phyloP scores from a whole-genome alignment of 495 filamentous ascomycete genomes.

The Glarea lozoyensis region DNA sequence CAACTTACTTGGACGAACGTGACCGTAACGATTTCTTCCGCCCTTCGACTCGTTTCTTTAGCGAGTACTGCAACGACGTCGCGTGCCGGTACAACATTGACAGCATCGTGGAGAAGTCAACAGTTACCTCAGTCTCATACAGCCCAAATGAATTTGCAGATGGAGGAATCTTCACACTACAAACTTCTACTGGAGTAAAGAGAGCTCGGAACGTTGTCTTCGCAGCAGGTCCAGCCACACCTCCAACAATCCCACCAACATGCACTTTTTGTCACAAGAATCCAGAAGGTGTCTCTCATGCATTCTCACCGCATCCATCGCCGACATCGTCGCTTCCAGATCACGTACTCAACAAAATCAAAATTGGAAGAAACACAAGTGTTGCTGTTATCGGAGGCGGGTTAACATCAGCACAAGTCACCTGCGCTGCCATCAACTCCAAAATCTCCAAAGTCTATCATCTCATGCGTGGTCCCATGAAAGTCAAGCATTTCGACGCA shows the following conservation, averaged over 20 bases:
- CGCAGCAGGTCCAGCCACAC: conserved; percentile 46
- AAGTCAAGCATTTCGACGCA: conserved; percentile 58
- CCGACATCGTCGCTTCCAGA: conserved; percentile 3
- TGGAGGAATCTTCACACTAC: conserved; percentile 42
- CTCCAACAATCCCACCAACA: conserved; percentile 39
- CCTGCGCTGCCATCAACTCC: conserved; percentile 43
- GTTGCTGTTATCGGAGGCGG: conserved; percentile 54
- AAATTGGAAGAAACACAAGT: conserved; percentile 34
- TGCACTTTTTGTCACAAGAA: conserved; percentile 12
- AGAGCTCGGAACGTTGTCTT: conserved; percentile 45
- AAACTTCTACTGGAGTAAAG: conserved; percentile 32
- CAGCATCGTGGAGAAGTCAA: conserved; percentile 36
- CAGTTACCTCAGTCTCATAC: conserved; percentile 44
- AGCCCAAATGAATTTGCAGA: conserved; percentile 24
- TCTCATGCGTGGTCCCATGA: conserved; percentile 46
- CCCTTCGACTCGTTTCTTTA: conserved; percentile 46
- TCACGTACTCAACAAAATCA: conserved; percentile 37
- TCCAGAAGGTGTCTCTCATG: conserved; percentile 1
- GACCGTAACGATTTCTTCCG: conserved; percentile 59
- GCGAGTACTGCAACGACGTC: conserved; percentile 45
- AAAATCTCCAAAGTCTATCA: conserved; percentile 48
- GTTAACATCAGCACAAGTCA: conserved; percentile 51
- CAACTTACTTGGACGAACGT: conserved; percentile 46
- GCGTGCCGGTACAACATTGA: conserved; percentile 42
- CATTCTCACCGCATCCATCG: neutral